Base-by-base conservation (phyloP, 2,329 filamentous ascomycete species). In the Incumbomyces lentus region DNA sequence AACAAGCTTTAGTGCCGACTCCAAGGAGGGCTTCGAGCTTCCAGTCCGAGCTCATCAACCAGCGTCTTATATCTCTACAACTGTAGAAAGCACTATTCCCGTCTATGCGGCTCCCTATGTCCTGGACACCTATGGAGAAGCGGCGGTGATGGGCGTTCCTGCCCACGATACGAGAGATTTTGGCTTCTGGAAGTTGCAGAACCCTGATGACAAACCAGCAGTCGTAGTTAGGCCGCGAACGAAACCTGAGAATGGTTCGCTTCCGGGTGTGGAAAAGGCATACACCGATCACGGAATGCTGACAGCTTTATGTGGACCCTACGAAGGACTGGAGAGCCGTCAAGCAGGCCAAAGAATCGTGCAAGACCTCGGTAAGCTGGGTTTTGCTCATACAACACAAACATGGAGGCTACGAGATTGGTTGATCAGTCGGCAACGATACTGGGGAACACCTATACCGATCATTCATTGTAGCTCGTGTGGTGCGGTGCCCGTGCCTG, bases 401-500 rank as follows among this genome's bases (percentile, higher is more conserved):
- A 84, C 78, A 51, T 94, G 86, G 86, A 79, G 84, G 43, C 72
- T 95, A 19, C 74, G 86, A 49, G 88, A 95, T 64, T 95, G 88
- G 88, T 70, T 95, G 47, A 83, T 95, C 57, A 93, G 86, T 61
- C 79, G 88, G n/a, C 88, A 95, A 64, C 74, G 88, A 53, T 94
- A 93, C 62, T 95, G 88, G 88, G 88, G 88, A 12, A 78, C 87
- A 0, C 88, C 88, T 0, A 94, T 95, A 44, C 88, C 88, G 14
- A 88, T 95, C 44, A 72, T 94, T 31, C 86, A 95, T 65, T 94
- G 88, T 60, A 62, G 67, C 14, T 72, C 72, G 6, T 95, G 88
- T 62, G 88, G 88, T 6, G 68, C 82, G 1, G 84, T 93, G 1
- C 81, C 86, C 1, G 87, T 94, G 1, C 85, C 86, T 1, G 76